These are phyloP conservation scores for Boletus subparvulus DNA, from an alignment of 768 basidiomycete genomes.

Conservation along the genomic window DNA sequence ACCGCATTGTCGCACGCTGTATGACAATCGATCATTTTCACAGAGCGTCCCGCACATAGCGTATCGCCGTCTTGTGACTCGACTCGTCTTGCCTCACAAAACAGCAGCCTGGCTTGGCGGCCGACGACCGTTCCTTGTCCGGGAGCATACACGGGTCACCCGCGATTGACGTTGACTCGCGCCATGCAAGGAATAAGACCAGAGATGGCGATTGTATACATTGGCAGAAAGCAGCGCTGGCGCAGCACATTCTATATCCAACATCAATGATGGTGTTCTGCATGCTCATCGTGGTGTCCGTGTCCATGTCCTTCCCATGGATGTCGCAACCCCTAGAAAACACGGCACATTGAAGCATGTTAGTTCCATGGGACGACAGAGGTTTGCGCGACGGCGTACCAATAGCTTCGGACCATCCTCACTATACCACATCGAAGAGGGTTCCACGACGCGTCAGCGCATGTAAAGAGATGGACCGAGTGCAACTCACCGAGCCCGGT, in stretches of 20 bases:
- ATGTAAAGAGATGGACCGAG: not conserved
- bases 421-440: conserved; percentile 35
- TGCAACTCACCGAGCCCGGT: conserved; percentile 79
- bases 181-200: not conserved
- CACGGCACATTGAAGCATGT: not conserved
- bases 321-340: conserved; percentile 52
- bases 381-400: conserved; percentile 37
- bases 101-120: not conserved
- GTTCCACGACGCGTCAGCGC: not conserved
- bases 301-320: conserved; percentile 66
- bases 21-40: not conserved
- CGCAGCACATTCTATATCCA: conserved; percentile 12
- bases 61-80: no score
- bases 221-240: not conserved
- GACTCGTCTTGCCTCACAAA: not conserved
- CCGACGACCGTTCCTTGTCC: not conserved
- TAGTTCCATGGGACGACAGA: not conserved
- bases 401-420: conserved; percentile 76
- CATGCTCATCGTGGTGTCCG: conserved; percentile 38
- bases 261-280: conserved; percentile 42
- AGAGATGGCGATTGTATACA: conserved; percentile 11
- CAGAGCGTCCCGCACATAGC: not conserved
- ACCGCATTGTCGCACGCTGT: not conserved
- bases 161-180: not conserved
- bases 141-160: not conserved